phyloP scores from a whole-genome alignment of 1,139 yeast genomes.

The Pichia sp. region DNA sequence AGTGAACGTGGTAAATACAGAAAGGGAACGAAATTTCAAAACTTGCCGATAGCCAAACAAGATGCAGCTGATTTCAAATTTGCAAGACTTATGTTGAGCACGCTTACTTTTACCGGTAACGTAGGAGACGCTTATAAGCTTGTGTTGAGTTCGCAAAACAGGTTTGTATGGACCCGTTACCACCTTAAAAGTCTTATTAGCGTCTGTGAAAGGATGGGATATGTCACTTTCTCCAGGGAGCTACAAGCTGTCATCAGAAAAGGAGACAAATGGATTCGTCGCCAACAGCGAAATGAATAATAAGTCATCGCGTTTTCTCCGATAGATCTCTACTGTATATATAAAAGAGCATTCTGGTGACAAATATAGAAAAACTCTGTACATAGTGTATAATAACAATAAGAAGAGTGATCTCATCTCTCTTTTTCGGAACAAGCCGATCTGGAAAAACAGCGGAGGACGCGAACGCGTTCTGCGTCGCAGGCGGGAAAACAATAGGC shows the following conservation, averaged over 20 bases:
- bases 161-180: constrained; percentile 66
- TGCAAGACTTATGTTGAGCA: constrained; percentile 56
- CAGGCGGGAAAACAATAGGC: too few species aligned
- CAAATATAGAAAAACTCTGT: constrained; percentile 1
- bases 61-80: constrained; percentile 55
- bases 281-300: constrained; percentile 4
- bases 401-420: too few species aligned
- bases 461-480: too few species aligned
- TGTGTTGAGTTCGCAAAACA: constrained; percentile 56
- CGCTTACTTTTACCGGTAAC: constrained; percentile 44
- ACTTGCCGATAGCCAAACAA: constrained; percentile 34
- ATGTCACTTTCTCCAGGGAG: constrained; percentile 17
- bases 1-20: constrained; percentile 69
- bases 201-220: constrained; percentile 45
- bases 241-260: constrained; percentile 19
- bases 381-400: not conserved
- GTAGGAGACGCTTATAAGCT: constrained; percentile 66
- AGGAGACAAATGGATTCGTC: constrained; percentile 13
- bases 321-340: too few species aligned
- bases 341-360: too few species aligned
- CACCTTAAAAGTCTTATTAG: constrained; percentile 42
- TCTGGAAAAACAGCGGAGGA: too few species aligned
- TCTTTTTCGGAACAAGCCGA: too few species aligned
- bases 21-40: constrained; percentile 42
- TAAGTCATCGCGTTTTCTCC: not conserved